Percentiles rank a stretch among this genome's conserved stretches.
Evolutionary conservation across 768 basidiomycete species (phyloP).

Genomic region (Leccinum imitatum): DNA sequence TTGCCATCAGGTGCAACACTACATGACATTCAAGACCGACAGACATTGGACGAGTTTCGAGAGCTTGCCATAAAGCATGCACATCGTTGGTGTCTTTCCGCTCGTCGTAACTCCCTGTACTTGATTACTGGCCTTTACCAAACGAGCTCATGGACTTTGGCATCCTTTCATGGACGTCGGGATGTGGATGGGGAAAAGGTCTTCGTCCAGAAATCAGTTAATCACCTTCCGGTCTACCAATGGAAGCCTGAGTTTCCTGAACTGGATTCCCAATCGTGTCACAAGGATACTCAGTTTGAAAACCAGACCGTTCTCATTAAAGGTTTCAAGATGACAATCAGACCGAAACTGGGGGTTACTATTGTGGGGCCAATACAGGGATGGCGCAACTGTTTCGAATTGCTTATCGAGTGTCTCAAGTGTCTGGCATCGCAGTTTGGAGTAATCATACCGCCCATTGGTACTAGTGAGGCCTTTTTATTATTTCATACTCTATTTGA

Average conservation of each 20-base stretch:
- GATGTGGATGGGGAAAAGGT: not conserved
- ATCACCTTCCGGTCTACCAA: not conserved
- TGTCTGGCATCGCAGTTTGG: too few relatives aligned
- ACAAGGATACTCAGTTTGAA: not conserved
- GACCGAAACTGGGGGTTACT: not conserved
- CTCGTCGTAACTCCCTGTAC: slow-evolving; percentile 4
- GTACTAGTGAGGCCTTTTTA: too few relatives aligned
- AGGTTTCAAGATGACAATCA: slow-evolving; percentile 11
- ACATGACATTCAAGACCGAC: not conserved
- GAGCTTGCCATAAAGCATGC: not conserved
- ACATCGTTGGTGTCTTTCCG: not conserved
- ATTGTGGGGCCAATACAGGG: not conserved
- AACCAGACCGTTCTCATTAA: slow-evolving; percentile 14
- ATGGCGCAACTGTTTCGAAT: too few relatives aligned
- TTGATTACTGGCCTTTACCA: slow-evolving; percentile 7
- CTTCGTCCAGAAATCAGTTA: not conserved
- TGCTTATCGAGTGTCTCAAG: too few relatives aligned
- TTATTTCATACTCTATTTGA: too few relatives aligned
- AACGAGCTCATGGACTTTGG: slow-evolving; percentile 1
- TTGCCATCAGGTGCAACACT: slow-evolving; percentile 4
- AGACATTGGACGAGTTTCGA: not conserved
- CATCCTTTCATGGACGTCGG: not conserved
- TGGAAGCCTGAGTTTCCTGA: not conserved
- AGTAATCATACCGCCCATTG: too few relatives aligned
- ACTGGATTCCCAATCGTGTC: not conserved